phyloP scores from a whole-genome alignment of 257 asterid species.

The Echites panduratus region DNA sequence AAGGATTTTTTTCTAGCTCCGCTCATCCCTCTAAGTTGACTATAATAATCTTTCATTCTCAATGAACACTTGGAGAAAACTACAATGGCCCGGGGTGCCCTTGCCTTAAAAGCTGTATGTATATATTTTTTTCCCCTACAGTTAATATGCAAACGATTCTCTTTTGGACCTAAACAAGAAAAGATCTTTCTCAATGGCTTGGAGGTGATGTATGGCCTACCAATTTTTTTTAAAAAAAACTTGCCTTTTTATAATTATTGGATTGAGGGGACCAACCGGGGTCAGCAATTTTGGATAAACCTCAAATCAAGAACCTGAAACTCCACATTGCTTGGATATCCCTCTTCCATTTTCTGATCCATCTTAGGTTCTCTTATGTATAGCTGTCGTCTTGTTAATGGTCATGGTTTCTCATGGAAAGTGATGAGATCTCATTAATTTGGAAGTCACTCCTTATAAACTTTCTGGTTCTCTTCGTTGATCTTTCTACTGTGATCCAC shows the following conservation, averaged over 20 bases:
- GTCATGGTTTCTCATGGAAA: not conserved
- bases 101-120: no score
- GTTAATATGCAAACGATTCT: no score
- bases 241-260: not conserved
- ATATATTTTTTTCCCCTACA: no score
- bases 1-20: not conserved
- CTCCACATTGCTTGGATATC: not conserved
- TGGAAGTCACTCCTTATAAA: not conserved
- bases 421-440: not conserved
- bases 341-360: constrained; percentile 6
- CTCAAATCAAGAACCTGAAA: not conserved
- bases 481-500: no score
- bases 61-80: no score
- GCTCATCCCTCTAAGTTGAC: not conserved
- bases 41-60: no score
- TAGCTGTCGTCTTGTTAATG: not conserved
- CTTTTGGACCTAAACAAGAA: no score
- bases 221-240: not conserved
- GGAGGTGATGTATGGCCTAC: not conserved
- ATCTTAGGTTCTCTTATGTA: not conserved
- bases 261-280: not conserved
- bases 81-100: no score
- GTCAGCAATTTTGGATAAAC: not conserved
- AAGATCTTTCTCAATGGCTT: not conserved
- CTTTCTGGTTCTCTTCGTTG: not conserved